Percentiles rank a stretch among this genome's conserved stretches.
Evolutionary conservation across 768 basidiomycete genomes (phyloP).

Genomic region (Suillus subluteus): DNA sequence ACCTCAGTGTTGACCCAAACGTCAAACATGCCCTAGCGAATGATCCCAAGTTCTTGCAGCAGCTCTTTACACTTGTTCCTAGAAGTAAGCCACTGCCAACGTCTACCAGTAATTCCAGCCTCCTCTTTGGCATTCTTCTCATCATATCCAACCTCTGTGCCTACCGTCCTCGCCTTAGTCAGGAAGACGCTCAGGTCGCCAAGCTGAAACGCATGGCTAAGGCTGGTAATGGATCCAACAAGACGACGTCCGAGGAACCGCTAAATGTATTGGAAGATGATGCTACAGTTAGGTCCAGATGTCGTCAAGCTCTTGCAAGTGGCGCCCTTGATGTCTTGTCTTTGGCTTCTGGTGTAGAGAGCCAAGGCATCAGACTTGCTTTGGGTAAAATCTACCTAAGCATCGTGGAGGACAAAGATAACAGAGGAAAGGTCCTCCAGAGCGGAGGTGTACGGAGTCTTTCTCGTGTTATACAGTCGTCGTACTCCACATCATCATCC

Average conservation of each 20-base stretch:
- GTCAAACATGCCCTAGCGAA: slow-evolving; percentile 67
- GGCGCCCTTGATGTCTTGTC: slow-evolving; percentile 70
- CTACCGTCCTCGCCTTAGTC: slow-evolving; percentile 70
- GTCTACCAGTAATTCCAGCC: slow-evolving; percentile 45
- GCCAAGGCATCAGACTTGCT: slow-evolving; percentile 58
- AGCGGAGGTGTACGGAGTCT: slow-evolving; percentile 78
- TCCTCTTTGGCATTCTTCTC: slow-evolving; percentile 78
- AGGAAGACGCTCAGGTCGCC: slow-evolving; percentile 83
- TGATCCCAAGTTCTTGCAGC: slow-evolving; percentile 55
- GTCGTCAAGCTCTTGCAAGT: slow-evolving; percentile 56
- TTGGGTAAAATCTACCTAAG: slow-evolving; percentile 68
- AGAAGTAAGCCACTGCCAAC: slow-evolving; percentile 41
- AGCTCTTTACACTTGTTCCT: slow-evolving; percentile 62
- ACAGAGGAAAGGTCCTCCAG: slow-evolving; percentile 76
- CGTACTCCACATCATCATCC: slow-evolving; percentile 37
- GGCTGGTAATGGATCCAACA: slow-evolving; percentile 38
- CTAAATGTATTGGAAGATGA: slow-evolving; percentile 61
- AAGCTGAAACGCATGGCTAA: slow-evolving; percentile 79
- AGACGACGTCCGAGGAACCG: slow-evolving; percentile 32
- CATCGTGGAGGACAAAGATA: slow-evolving; percentile 76
- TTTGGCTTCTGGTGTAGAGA: slow-evolving; percentile 62
- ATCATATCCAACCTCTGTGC: slow-evolving; percentile 76
- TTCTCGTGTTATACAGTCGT: slow-evolving; percentile 56
- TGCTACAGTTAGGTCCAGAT: slow-evolving; percentile 62
- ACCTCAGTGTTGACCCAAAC: slow-evolving; percentile 66